Evolutionary conservation across 116 monocot genomes (phyloP).

Genomic region (Posidonia oceanica): DNA sequence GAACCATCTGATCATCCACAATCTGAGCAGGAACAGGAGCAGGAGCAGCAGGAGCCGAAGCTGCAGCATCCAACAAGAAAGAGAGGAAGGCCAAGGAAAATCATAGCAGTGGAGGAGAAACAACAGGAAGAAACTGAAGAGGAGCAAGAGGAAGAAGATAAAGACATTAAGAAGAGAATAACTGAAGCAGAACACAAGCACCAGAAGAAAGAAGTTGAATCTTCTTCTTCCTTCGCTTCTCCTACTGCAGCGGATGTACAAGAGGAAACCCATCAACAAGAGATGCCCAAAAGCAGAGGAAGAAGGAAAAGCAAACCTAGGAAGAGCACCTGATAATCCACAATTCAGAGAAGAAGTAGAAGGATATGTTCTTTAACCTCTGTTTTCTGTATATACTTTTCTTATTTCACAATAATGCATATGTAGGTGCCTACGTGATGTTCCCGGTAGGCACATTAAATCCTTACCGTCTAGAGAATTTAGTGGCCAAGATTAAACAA

Average conservation of each 20-base stretch:
- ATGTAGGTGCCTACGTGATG: no score
- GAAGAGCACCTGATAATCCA: slow-evolving; percentile 12
- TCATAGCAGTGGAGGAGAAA: slow-evolving; percentile 2
- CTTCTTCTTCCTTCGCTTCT: background rate
- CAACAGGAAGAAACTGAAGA: background rate
- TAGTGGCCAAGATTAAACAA: no score
- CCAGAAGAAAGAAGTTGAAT: background rate
- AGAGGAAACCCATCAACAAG: background rate
- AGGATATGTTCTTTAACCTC: background rate
- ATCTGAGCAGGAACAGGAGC: background rate
- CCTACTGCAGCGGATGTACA: background rate
- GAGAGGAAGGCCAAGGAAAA: slow-evolving; percentile 12
- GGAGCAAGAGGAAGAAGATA: background rate
- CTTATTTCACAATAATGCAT: no score
- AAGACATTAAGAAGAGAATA: background rate
- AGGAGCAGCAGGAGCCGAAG: background rate
- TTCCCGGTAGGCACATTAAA: no score
- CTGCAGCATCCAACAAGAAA: slow-evolving; percentile 2
- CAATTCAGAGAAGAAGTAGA: no score
- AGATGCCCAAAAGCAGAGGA: slow-evolving; percentile 12
- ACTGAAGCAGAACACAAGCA: slow-evolving; percentile 2
- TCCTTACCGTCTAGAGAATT: no score
- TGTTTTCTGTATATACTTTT: background rate
- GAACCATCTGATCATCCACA: background rate
- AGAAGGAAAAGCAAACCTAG: slow-evolving; percentile 18